Evolutionary conservation across 345 rosid species (phyloP), one percentile per base, ranked within the genome.

Genomic region (Tarenaya hassleriana): DNA sequence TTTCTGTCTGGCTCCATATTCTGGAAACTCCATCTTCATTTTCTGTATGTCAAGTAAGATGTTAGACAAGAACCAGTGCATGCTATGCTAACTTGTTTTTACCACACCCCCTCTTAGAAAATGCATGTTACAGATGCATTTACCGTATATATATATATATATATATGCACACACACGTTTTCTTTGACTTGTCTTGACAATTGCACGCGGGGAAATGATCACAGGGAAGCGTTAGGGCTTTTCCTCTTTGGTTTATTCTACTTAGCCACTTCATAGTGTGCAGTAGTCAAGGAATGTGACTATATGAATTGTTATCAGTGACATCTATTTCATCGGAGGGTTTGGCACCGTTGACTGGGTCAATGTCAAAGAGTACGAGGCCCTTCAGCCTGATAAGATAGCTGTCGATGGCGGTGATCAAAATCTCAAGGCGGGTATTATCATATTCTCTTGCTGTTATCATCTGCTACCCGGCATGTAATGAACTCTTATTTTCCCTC

Each of bases 271-370:
- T 5, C 18, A 21, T 46, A 19, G 49, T 20, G n/a, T n/a, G n/a
- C n/a, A n/a, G n/a, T n/a, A n/a, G n/a, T n/a, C n/a, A n/a, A n/a
- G n/a, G n/a, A n/a, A n/a, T n/a, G 3, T 13, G 15, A 13, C 40
- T 10, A 45, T 66, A 55, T 48, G 42, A 34, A 13, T 6, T 34
- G 49, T 41, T 56, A 49, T 49, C 66, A 92, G 97, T 64, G 98
- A 92, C 69, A 85, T 92, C 69, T 92, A 88, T 65, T 92, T 92
- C 69, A 85, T 92, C 47, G 98, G 98, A 69, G 98, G 98, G 56
- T 92, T 92, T 67, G 98, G 98, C 49, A 88, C 98, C 1, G 94
- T 92, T 62, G 98, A 95, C 37, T 92, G 98, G 98, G 94, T 92
- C 13, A 82, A 88, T 77, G 95, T 88, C 35, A 76, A 74, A 69